Conservation (phyloP, 139 green algal genomes). For the Coelastrella sp. region DNA sequence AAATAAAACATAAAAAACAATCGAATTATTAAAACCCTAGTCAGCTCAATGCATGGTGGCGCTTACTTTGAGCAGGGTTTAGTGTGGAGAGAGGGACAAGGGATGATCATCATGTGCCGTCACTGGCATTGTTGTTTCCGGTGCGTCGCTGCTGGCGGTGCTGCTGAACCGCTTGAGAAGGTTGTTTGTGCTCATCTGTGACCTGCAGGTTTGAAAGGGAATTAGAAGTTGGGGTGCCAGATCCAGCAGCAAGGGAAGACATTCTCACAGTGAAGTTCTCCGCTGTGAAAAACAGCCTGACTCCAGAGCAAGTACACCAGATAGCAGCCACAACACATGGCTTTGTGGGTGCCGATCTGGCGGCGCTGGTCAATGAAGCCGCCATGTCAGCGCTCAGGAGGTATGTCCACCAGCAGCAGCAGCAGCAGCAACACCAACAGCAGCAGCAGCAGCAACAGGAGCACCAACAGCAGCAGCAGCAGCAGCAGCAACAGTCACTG, state of each 20-base stretch:
- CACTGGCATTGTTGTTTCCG: not conserved
- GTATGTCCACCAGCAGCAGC: not conserved
- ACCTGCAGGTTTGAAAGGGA: conserved; percentile 90
- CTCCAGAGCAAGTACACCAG: conserved; percentile 61
- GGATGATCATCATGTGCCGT: not conserved
- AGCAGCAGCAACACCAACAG: conserved; percentile 6
- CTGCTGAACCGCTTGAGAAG: not conserved
- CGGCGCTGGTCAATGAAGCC: conserved; percentile 81
- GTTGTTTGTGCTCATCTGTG: not conserved
- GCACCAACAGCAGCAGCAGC: not conserved
- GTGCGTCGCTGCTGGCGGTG: not conserved
- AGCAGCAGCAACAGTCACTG: conserved; percentile 3
- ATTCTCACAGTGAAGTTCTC: conserved; percentile 81
- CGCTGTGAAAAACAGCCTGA: conserved; percentile 56
- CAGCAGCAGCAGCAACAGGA: conserved; percentile 29
- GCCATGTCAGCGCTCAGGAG: conserved; percentile 70
- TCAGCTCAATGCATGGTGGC: too few species aligned
- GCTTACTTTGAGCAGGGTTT: too few species aligned
- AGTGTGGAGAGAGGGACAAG: too few species aligned
- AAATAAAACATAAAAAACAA: too few species aligned
- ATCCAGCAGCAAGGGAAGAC: conserved; percentile 64
- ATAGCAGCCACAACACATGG: conserved; percentile 78
- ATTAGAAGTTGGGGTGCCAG: conserved; percentile 88
- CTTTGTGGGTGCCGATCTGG: conserved; percentile 88
- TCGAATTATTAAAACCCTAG: too few species aligned